Conservation (phyloP, 129 eudicot genomes). For the Gnaphalium uliginosum region DNA sequence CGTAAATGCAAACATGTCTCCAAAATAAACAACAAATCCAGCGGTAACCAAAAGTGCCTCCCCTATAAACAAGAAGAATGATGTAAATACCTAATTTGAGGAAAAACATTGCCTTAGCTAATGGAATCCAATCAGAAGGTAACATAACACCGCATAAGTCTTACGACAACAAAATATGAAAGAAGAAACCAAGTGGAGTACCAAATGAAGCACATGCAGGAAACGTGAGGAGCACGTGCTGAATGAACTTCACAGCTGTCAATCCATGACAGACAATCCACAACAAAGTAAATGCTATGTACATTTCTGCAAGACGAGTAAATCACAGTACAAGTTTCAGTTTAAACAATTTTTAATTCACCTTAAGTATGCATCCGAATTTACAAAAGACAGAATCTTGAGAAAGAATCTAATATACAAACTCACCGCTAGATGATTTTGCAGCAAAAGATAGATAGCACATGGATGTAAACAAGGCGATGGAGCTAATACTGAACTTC, state of each 20-base stretch:
- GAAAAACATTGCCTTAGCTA: neutral
- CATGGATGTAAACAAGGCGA: conserved; percentile 40
- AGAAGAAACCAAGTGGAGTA: conserved; percentile 11
- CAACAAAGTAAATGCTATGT: conserved; percentile 39
- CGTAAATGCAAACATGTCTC: conserved; percentile 75
- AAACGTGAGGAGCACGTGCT: conserved; percentile 67
- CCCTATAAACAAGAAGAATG: conserved; percentile 46
- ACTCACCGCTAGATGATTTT: conserved; percentile 40
- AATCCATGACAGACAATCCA: conserved; percentile 72
- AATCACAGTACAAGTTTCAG: conserved; percentile 3
- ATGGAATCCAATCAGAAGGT: neutral
- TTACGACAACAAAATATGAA: neutral
- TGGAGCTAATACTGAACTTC: conserved; percentile 38
- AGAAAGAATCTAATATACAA: too few relatives aligned
- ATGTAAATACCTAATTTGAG: neutral
- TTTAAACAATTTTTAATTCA: neutral
- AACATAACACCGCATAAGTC: neutral
- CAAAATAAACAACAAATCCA: conserved; percentile 82
- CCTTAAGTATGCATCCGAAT: neutral
- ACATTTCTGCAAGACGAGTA: conserved; percentile 44
- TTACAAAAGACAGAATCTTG: too few relatives aligned
- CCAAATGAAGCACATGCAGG: conserved; percentile 95
- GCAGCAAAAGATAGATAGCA: conserved; percentile 44
- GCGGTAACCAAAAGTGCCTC: conserved; percentile 87
- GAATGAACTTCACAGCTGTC: conserved; percentile 62